phyloP scores from a whole-genome alignment of 2,329 filamentous ascomycete genomes.

The Podosphaera leucotricha region DNA sequence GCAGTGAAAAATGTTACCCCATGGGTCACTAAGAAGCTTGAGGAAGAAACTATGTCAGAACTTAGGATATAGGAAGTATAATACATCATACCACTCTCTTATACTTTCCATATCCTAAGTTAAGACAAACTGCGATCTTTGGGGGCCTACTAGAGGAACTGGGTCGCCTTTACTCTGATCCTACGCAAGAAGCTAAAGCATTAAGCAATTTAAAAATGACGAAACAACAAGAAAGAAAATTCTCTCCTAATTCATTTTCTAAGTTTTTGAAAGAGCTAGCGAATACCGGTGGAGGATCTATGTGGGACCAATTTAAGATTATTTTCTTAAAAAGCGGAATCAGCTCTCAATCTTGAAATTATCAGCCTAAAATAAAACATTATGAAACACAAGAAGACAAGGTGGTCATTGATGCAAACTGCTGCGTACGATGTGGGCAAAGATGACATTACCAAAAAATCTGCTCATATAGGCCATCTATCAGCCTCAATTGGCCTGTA shows the following conservation, averaged over 20 bases:
- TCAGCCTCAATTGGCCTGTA: not conserved
- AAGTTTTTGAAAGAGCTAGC: not conserved
- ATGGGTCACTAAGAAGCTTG: not conserved
- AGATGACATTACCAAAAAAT: not conserved
- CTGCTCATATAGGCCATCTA: not conserved
- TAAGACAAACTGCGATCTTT: not conserved
- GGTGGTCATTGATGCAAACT: not conserved
- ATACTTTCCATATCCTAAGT: too few relatives aligned
- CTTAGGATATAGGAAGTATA: too few relatives aligned
- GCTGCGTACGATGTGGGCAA: not conserved
- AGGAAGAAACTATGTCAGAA: too few relatives aligned
- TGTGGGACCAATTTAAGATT: not conserved
- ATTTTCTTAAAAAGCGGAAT: not conserved
- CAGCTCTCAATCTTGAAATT: not conserved
- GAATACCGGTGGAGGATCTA: not conserved
- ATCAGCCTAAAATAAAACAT: not conserved
- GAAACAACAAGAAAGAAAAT: slow-evolving; percentile 1
- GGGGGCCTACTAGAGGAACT: not conserved
- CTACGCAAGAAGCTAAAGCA: not conserved
- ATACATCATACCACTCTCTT: too few relatives aligned
- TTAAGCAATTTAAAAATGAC: not conserved
- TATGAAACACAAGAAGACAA: not conserved
- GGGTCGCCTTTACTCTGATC: not conserved
- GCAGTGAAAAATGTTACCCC: not conserved
- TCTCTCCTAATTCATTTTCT: not conserved